Evolutionary conservation across 192 early-diverging fungal genomes (phyloP).

Genomic region (Obelidium mucronatum): DNA sequence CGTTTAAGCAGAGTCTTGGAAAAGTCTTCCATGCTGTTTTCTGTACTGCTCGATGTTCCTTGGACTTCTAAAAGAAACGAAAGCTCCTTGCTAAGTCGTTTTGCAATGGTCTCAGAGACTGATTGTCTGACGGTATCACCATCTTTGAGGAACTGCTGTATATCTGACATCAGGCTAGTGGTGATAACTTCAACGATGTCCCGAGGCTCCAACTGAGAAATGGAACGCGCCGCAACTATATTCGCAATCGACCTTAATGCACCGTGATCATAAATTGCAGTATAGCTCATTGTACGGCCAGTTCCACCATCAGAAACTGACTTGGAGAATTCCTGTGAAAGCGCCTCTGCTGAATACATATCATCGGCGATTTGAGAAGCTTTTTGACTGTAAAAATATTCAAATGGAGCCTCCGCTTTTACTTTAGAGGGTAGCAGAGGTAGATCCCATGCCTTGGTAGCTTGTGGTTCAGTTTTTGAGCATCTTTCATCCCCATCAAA

Average conservation of each 20-base stretch:
- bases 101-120: neutral
- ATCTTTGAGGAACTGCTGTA: neutral
- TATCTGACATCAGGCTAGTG: neutral
- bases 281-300: neutral
- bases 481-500: too few relatives aligned
- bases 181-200: conserved; percentile 4
- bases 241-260: neutral
- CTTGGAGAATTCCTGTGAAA: neutral
- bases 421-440: too few relatives aligned
- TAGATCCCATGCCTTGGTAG: too few relatives aligned
- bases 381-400: neutral
- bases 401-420: too few relatives aligned
- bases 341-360: neutral
- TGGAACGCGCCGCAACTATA: neutral
- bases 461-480: too few relatives aligned
- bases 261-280: neutral
- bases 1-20: too few relatives aligned
- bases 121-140: neutral
- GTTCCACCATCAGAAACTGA: too few relatives aligned
- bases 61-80: neutral
- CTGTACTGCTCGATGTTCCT: neutral
- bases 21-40: neutral
- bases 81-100: neutral
- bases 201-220: neutral
- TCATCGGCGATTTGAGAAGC: neutral